phyloP scores from a whole-genome alignment of 495 filamentous ascomycete genomes.

The Geoglossum glabrum region DNA sequence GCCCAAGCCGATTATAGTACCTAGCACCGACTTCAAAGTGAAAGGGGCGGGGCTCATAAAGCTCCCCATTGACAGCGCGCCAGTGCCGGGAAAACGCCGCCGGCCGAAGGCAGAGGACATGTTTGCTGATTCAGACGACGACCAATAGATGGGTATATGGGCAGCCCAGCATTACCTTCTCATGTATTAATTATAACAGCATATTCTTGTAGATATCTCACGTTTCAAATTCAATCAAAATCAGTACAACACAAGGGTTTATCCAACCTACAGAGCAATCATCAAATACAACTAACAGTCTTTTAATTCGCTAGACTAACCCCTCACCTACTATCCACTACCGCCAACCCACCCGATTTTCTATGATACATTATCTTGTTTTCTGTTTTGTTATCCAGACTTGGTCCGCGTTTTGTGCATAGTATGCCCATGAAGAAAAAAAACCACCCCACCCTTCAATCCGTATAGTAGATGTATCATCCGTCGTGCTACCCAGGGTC shows the following conservation, averaged over 20 bases:
- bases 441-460: too few species aligned
- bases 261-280: too few species aligned
- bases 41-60: background rate
- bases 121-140: slow-evolving; percentile 51
- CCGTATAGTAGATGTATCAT: background rate
- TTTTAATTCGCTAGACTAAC: background rate
- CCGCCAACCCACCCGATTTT: too few species aligned
- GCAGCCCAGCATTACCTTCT: background rate
- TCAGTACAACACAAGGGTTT: too few species aligned
- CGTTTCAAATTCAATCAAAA: too few species aligned
- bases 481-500: background rate
- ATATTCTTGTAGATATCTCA: too few species aligned
- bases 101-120: slow-evolving; percentile 82
- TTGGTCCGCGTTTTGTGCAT: background rate
- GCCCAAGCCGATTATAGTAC: background rate
- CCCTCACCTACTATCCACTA: background rate
- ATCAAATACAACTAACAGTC: too few species aligned
- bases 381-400: background rate
- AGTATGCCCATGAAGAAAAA: background rate
- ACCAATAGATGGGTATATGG: slow-evolving; percentile 4
- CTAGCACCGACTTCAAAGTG: background rate
- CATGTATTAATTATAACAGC: too few species aligned
- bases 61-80: background rate
- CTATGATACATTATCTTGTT: background rate
- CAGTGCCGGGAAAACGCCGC: slow-evolving; percentile 14